phyloP scores from a whole-genome alignment of 2,329 filamentous ascomycete genomes.

The Xylariales sp. region DNA sequence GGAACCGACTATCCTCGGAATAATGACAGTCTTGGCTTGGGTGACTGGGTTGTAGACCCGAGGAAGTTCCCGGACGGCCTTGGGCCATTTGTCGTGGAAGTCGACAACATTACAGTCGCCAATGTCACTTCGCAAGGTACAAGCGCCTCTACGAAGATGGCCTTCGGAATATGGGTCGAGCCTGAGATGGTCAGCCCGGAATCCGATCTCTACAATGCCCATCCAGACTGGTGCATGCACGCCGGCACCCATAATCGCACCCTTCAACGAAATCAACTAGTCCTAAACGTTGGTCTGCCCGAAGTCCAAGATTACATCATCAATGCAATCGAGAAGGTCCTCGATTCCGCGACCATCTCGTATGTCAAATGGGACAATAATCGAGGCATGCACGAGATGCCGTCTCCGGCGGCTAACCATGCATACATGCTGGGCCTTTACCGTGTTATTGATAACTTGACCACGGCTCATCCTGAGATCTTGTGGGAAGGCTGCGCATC shows the following conservation, averaged over 20 bases:
- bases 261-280: slow-evolving; percentile 52
- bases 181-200: slow-evolving; percentile 64
- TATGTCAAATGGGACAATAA: slow-evolving; percentile 70
- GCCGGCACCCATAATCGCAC: slow-evolving; percentile 53
- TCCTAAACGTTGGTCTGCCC: slow-evolving; percentile 55
- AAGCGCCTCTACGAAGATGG: slow-evolving; percentile 42
- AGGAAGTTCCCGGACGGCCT: slow-evolving; percentile 56
- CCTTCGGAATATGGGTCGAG: slow-evolving; percentile 64
- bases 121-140: slow-evolving; percentile 12
- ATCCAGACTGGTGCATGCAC: slow-evolving; percentile 61
- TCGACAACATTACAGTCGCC: slow-evolving; percentile 42
- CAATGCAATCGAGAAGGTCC: slow-evolving; percentile 45
- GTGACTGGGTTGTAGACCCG: slow-evolving; percentile 59
- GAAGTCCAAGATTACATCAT: slow-evolving; percentile 63
- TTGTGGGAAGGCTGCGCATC: slow-evolving; percentile 64
- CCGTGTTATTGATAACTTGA: slow-evolving; percentile 55
- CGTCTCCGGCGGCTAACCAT: slow-evolving; percentile 49
- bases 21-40: slow-evolving; percentile 53
- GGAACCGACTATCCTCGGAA: slow-evolving; percentile 56
- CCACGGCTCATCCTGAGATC: slow-evolving; percentile 54
- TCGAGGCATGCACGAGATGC: slow-evolving; percentile 56
- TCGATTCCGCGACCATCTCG: slow-evolving; percentile 47
- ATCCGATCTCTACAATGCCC: slow-evolving; percentile 54
- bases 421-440: slow-evolving; percentile 61
- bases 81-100: slow-evolving; percentile 41